Evolutionary conservation across 306 rosid species (phyloP), one percentile per base, ranked within the genome.

Genomic region (Sicyos edulis): DNA sequence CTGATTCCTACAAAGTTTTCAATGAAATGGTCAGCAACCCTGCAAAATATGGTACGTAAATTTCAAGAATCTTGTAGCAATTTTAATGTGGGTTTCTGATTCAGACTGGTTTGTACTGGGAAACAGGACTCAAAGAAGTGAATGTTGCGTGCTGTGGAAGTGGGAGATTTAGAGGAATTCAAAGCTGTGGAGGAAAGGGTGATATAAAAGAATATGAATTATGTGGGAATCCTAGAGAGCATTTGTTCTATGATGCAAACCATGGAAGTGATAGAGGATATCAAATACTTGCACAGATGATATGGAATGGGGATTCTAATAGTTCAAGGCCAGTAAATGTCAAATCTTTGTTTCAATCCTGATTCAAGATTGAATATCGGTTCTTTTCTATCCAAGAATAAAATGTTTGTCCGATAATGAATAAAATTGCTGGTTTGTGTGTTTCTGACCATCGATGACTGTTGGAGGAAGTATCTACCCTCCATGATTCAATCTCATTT

Each of bases 101-200:
- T 0, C 26, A 42, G 47, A 4, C 7, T 4, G 29, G 3, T 15
- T 32, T 55, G 10, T 26, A 9, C 0, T 22, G 57, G 7, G 6
- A 40, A 64, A 19, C 74, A 87, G 90, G 88, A 61, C 78, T 87
- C 50, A 62, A 81, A 63, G 89, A 80, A 65, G 90, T 80, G 19
- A 81, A 75, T 40, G 34, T 0, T 7, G 92, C 83, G 20, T 87
- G 95, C 13, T 88, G 95, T 58, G 96, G 96, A 15, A 71, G 80
- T 32, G 92, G 95, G 0, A 75, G 67, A 7, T 82, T 68, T 63
- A 82, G 88, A 80, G 89, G 86, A 53, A 81, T 74, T 59, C 24
- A 32, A 8, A 90, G 78, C 56, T 90, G 96, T 42, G 95, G 96
- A 20, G 86, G 95, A 42, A 85, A 65, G 81, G 79, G 80, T 40